These are phyloP conservation scores for Schwanniomyces vanrijiae DNA, from an alignment of 805 yeast species.

Conservation along the genomic window DNA sequence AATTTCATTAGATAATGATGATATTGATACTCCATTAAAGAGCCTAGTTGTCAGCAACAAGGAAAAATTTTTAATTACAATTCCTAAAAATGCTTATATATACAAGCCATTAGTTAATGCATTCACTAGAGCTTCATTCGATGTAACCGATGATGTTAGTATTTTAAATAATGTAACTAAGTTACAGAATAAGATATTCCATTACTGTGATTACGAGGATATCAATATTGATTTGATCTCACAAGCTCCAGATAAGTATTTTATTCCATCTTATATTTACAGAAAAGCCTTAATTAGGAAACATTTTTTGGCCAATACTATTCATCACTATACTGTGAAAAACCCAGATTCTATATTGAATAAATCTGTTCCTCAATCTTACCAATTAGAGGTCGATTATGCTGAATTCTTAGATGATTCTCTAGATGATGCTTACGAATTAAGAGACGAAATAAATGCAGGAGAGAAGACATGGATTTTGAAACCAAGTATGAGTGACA, in stretches of 20 bases:
- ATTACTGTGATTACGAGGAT: slow-evolving; percentile 89
- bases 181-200: slow-evolving; percentile 48
- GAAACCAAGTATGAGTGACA: slow-evolving; percentile 96
- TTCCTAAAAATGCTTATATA: slow-evolving; percentile 40
- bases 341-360: slow-evolving; percentile 65
- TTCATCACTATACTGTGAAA: slow-evolving; percentile 73
- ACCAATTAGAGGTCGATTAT: slow-evolving; percentile 83
- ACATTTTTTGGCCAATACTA: slow-evolving; percentile 82
- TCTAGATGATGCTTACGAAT: slow-evolving; percentile 87
- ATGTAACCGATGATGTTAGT: slow-evolving; percentile 22
- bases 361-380: slow-evolving; percentile 70
- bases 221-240: slow-evolving; percentile 69
- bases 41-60: neutral
- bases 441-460: slow-evolving; percentile 70
- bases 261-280: slow-evolving; percentile 78
- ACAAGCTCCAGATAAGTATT: slow-evolving; percentile 46
- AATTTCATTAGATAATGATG: slow-evolving; percentile 39
- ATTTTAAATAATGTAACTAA: slow-evolving; percentile 15
- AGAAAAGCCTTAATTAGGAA: slow-evolving; percentile 90
- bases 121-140: slow-evolving; percentile 19
- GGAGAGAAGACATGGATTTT: slow-evolving; percentile 76
- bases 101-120: slow-evolving; percentile 43
- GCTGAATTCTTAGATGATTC: slow-evolving; percentile 96
- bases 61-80: slow-evolving; percentile 32
- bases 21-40: slow-evolving; percentile 1